Evolutionary conservation across 1,284 basidiomycete species (phyloP).

Genomic region (Cystobasidium sp.): DNA sequence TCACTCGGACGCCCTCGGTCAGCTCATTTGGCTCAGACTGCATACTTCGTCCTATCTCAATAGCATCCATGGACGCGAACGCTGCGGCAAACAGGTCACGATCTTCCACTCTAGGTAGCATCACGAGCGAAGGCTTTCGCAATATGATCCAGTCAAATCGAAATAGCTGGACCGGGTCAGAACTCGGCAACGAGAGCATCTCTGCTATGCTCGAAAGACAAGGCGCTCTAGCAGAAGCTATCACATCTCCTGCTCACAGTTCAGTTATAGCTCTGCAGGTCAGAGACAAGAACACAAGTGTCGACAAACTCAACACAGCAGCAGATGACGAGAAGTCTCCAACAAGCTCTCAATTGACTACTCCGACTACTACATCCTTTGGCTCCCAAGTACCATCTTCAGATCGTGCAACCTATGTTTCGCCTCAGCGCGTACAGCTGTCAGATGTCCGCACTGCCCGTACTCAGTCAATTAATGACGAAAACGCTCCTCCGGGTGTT

Average conservation of each 20-base stretch:
- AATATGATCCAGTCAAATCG: constrained; percentile 40
- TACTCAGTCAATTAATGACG: not conserved
- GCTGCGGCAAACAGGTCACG: constrained; percentile 6
- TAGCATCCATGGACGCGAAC: constrained; percentile 4
- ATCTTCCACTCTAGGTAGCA: constrained; percentile 13
- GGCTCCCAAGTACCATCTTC: too few species aligned
- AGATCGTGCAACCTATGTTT: not conserved
- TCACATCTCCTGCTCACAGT: constrained; percentile 3
- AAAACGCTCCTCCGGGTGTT: not conserved
- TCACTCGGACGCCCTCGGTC: constrained; percentile 16
- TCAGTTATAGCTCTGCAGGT: not conserved
- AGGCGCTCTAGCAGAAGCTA: constrained; percentile 20
- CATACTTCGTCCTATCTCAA: constrained; percentile 28
- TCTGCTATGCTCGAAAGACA: constrained; percentile 27
- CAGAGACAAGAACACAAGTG: constrained; percentile 20
- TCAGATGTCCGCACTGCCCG: not conserved
- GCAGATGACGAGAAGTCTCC: constrained; percentile 3
- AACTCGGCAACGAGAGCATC: constrained; percentile 32
- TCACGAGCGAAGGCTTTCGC: constrained; percentile 34
- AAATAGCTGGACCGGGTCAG: constrained; percentile 40
- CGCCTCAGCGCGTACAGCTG: not conserved
- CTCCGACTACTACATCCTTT: not conserved
- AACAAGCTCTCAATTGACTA: not conserved
- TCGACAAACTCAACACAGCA: not conserved
- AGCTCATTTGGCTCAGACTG: constrained; percentile 25